Evolutionary conservation across 2,329 filamentous ascomycete species (phyloP).

Genomic region (Beauveria asiatica): DNA sequence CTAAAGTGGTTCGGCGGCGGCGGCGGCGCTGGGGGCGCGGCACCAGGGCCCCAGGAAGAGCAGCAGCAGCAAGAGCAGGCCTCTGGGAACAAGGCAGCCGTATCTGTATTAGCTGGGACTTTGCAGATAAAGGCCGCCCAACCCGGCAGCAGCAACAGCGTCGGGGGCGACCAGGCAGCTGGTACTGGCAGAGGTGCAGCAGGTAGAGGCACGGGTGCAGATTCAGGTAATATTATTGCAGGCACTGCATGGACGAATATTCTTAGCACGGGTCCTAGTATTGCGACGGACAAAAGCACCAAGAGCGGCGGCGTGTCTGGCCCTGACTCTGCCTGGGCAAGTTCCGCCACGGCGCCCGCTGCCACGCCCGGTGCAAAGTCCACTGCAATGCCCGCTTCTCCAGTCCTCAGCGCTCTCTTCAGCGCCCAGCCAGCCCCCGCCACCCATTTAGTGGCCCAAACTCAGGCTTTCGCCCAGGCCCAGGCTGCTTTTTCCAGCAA

Average conservation of each 20-base stretch:
- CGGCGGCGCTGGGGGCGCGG: not conserved
- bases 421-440: not conserved
- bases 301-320: not conserved
- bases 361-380: not conserved
- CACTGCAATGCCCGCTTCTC: not conserved
- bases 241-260: not conserved
- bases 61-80: not conserved
- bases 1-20: not conserved
- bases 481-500: not conserved
- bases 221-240: not conserved
- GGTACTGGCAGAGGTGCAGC: not conserved
- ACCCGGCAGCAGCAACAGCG: slow-evolving; percentile 4
- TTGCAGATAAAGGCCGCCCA: not conserved
- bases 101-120: not conserved
- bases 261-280: not conserved
- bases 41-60: not conserved
- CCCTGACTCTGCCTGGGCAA: not conserved
- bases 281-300: not conserved
- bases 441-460: not conserved
- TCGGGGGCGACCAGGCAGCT: not conserved
- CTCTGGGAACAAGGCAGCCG: not conserved
- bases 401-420: slow-evolving; percentile 2
- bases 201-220: too few relatives aligned
- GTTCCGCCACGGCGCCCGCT: not conserved
- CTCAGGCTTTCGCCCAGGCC: not conserved